Conservation (phyloP, 2,329 filamentous ascomycete genomes). For the Pseudocercospora pini-densiflorae region DNA sequence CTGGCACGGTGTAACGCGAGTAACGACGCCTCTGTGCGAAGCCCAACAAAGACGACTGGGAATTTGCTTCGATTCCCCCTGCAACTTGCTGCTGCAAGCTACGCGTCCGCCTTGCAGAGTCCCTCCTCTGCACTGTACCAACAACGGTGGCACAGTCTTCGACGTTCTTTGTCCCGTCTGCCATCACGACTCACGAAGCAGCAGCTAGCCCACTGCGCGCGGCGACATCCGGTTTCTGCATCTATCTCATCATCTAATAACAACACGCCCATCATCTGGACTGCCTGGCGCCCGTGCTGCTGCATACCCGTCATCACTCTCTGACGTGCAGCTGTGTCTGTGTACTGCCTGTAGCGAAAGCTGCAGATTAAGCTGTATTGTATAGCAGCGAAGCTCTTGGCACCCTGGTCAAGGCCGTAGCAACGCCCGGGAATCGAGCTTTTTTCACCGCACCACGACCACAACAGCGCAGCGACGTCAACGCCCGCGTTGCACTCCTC, state of each 20-base stretch:
- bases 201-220: conserved; percentile 1
- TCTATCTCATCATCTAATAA: neutral
- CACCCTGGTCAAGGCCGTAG: neutral
- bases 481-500: conserved; percentile 17
- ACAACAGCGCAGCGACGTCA: conserved; percentile 1
- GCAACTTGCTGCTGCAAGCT: neutral
- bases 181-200: conserved; percentile 13
- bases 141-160: conserved; percentile 14
- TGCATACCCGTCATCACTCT: neutral
- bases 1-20: conserved; percentile 1
- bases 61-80: neutral
- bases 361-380: neutral
- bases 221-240: neutral
- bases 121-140: neutral
- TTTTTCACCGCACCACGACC: conserved; percentile 2
- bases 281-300: neutral
- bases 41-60: conserved; percentile 5
- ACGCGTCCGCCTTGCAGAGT: neutral
- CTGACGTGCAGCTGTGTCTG: neutral
- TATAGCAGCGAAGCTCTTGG: conserved; percentile 4
- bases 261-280: neutral
- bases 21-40: neutral
- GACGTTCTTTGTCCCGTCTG: conserved; percentile 18
- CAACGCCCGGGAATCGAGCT: neutral
- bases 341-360: neutral